These are phyloP conservation scores for Aethionema arabicum DNA, from an alignment of 345 rosid species.

Conservation along the genomic window DNA sequence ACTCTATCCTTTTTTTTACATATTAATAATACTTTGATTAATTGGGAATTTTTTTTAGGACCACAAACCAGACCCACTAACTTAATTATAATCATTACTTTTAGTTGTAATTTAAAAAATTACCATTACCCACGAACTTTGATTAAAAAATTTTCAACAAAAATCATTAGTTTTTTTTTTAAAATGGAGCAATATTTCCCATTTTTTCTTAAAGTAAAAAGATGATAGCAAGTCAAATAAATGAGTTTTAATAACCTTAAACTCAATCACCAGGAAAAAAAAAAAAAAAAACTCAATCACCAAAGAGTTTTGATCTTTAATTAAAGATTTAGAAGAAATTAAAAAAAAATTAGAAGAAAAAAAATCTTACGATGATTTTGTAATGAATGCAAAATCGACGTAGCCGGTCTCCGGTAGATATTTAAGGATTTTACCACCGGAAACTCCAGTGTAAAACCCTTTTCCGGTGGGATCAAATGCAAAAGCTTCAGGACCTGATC, in stretches of 20 bases:
- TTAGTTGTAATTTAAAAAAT: too few relatives aligned
- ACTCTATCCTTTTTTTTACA: too few relatives aligned
- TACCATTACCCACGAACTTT: too few relatives aligned
- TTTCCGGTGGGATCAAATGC: conserved; percentile 33
- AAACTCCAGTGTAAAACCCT: conserved; percentile 45
- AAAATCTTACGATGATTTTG: conserved; percentile 26
- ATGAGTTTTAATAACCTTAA: not conserved
- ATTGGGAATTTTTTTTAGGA: too few relatives aligned
- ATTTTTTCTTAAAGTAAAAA: not conserved
- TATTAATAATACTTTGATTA: too few relatives aligned
- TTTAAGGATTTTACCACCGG: conserved; percentile 44
- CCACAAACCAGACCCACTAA: too few relatives aligned
- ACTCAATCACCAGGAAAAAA: not conserved
- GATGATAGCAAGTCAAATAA: too few relatives aligned
- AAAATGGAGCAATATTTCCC: too few relatives aligned
- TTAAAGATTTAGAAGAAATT: not conserved
- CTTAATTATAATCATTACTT: too few relatives aligned
- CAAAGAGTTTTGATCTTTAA: conserved; percentile 5
- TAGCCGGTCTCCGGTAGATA: conserved; percentile 30
- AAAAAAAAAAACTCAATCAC: not conserved
- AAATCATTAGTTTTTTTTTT: too few relatives aligned
- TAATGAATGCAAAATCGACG: conserved; percentile 29
- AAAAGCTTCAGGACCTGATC: conserved; percentile 38
- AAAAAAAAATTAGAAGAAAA: not conserved
- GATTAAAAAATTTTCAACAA: too few relatives aligned